Evolutionary conservation across 2,329 filamentous ascomycete genomes (phyloP), one percentile per base, ranked within the genome.

Genomic region (Macrophomina tecta): DNA sequence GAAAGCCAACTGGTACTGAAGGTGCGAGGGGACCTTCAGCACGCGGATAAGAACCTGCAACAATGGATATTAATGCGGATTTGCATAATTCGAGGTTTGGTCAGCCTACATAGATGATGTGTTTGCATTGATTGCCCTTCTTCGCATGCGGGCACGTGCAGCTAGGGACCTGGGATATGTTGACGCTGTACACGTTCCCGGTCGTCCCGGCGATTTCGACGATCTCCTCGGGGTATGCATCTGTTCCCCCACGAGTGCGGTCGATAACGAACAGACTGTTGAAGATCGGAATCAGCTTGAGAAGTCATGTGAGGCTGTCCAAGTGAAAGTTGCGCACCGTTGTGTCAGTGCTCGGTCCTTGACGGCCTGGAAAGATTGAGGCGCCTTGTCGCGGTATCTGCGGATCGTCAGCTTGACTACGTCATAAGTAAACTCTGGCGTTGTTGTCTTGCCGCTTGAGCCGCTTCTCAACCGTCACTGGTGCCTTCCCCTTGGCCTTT

Each of bases 121-220:
- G 89, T 73, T 90, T 90, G 82, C 88, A 90, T 71, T 88, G 85
- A 52, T 86, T 85, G 4, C 86, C 84, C 67, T 85, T 85, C 40
- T 55, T 68, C 1, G 81, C 79, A 74, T 88, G 84, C 0, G 85
- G 85, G 73, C 87, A 89, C 66, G 81, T 81, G 75, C 87, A 89
- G 5, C 70, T 77, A 0, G 87, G 86, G 11, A 81, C 71, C 63
- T 84, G 83, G 67, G 77, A 75, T 64, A 90, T 84, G 11, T 75
- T 80, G 40, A 87, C 83, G 0, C 80, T 84, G 75, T 90, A 90
- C 18, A 90, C 76, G 70, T 89, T 89, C 16, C 87, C 87, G 0
- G 86, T 89, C 5, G 83, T 82, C 18, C 88, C 88, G 38, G 86
- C 86, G 60, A 90, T 83, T 28, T 84, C 77, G 64, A 89, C 82